A percentile compares a stretch with the other conserved stretches of the same genome.
Conservation (phyloP, 805 yeast species). For the Hanseniaspora osmophila region DNA sequence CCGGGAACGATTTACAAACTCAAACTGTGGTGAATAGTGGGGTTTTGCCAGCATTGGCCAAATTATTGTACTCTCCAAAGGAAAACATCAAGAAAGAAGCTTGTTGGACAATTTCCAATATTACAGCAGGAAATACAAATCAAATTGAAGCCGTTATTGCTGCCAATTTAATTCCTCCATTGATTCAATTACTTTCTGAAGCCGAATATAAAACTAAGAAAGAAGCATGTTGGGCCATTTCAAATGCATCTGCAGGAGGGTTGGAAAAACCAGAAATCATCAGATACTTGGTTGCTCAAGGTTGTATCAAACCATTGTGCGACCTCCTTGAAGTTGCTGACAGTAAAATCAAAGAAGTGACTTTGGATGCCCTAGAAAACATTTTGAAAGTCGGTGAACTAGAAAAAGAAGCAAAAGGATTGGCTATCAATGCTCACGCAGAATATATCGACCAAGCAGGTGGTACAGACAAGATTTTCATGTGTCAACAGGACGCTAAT, state of each 20-base stretch:
- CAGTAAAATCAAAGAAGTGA: slow-evolving; percentile 82
- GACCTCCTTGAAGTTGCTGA: slow-evolving; percentile 82
- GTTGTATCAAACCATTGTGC: slow-evolving; percentile 93
- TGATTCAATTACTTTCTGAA: slow-evolving; percentile 59
- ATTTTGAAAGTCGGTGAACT: slow-evolving; percentile 87
- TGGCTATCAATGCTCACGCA: slow-evolving; percentile 71
- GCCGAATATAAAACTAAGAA: slow-evolving; percentile 94
- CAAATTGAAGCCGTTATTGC: slow-evolving; percentile 96
- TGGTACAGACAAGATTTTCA: slow-evolving; percentile 91
- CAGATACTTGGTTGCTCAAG: slow-evolving; percentile 82
- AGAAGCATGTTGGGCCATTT: slow-evolving; percentile 99
- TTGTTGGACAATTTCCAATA: slow-evolving; percentile 96
- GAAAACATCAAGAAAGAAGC: slow-evolving; percentile 94
- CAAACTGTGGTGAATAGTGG: slow-evolving; percentile 90
- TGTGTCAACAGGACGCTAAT: slow-evolving; percentile 82
- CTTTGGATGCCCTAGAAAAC: slow-evolving; percentile 89
- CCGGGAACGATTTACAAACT: slow-evolving; percentile 92
- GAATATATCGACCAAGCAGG: slow-evolving; percentile 93
- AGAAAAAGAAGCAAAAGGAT: slow-evolving; percentile 66
- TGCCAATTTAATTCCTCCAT: slow-evolving; percentile 83
- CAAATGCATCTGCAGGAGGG: slow-evolving; percentile 96
- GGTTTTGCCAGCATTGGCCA: slow-evolving; percentile 72
- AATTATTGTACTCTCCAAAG: slow-evolving; percentile 67
- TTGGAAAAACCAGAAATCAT: slow-evolving; percentile 84
- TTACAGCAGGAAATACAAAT: slow-evolving; percentile 91